Evolutionary conservation across 306 rosid species (phyloP), one percentile per base, ranked within the genome.

Genomic region (Lathyrus sativus): DNA sequence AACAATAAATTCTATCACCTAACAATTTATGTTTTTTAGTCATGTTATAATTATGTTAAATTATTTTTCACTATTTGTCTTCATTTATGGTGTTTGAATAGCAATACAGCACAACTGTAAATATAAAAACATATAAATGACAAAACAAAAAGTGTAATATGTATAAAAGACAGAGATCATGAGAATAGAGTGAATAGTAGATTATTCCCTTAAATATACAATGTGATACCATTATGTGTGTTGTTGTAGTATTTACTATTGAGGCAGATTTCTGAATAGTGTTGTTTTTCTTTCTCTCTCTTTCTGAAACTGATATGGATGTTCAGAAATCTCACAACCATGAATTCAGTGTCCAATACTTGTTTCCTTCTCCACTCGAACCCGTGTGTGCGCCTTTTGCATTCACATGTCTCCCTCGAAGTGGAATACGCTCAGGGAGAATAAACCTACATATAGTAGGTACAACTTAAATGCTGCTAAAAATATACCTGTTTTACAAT

Each of bases 341-440:
- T 75, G 89, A 80, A 84, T 84, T 89, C 86, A 77, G 96, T 82
- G 88, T 86, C 91, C 85, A 44, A 37, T 71, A 76, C 77, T 45
- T 48, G 11, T 71, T 67, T 55, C 41, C 75, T 37, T 49, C 76
- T 70, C 35, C 53, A 9, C 76, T 70, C 35, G 22, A 9, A n/a
- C 51, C 7, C 74, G 4, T 57, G 33, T 74, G 56, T 70, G 73
- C 44, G 26, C 15, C 57, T 65, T 13, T 43, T 4, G 5, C 65
- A 67, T 59, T 31, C 77, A 67, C 37, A 62, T 44, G 58, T 24
- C 33, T 18, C 29, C 57, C 57, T 50, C 6, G 29, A 17, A 17
- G 29, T 18, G 17, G 67, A 35, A 37, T 42, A 24, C 78, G 60
- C 45, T 41, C 29, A 70, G 50, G 29, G 61, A 54, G 14, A 50